A percentile compares a stretch with the other conserved stretches of the same genome.
These are phyloP conservation scores for Chlamydomonas incerta DNA, from an alignment of 139 green algal species.

Conservation along the genomic window DNA sequence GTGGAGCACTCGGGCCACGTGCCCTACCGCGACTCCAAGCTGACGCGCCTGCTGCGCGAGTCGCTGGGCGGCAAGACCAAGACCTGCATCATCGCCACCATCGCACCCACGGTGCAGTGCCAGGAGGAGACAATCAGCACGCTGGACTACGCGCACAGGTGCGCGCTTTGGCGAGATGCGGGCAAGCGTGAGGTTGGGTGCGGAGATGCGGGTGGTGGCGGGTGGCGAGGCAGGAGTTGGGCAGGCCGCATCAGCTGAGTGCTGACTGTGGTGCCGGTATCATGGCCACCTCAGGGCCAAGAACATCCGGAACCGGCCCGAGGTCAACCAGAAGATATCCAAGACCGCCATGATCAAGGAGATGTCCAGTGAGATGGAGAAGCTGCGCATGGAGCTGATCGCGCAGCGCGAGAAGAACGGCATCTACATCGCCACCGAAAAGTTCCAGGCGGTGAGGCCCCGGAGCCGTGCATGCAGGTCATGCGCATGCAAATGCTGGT, in stretches of 20 bases:
- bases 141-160: conserved; percentile 98
- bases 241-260: too few relatives aligned
- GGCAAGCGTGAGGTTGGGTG: too few relatives aligned
- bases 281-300: conserved; percentile 73
- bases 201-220: too few relatives aligned
- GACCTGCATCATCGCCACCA: conserved; percentile 98
- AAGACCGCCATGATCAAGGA: conserved; percentile 87
- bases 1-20: conserved; percentile 85
- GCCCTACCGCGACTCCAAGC: conserved; percentile 95
- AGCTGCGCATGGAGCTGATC: conserved; percentile 86
- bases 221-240: too few relatives aligned
- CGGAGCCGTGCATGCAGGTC: not conserved
- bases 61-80: conserved; percentile 91
- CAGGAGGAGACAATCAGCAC: conserved; percentile 97
- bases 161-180: too few relatives aligned
- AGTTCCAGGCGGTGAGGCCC: conserved; percentile 60
- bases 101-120: conserved; percentile 90
- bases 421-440: conserved; percentile 82
- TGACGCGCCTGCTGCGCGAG: conserved; percentile 97
- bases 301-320: conserved; percentile 98
- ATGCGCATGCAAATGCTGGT: too few relatives aligned
- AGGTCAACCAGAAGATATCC: conserved; percentile 94
- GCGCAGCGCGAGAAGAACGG: conserved; percentile 94
- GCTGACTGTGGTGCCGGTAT: too few relatives aligned
- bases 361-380: conserved; percentile 93